These are phyloP conservation scores for Fusarium brevicatenulatum DNA, from an alignment of 2,329 filamentous ascomycete genomes.

Conservation along the genomic window DNA sequence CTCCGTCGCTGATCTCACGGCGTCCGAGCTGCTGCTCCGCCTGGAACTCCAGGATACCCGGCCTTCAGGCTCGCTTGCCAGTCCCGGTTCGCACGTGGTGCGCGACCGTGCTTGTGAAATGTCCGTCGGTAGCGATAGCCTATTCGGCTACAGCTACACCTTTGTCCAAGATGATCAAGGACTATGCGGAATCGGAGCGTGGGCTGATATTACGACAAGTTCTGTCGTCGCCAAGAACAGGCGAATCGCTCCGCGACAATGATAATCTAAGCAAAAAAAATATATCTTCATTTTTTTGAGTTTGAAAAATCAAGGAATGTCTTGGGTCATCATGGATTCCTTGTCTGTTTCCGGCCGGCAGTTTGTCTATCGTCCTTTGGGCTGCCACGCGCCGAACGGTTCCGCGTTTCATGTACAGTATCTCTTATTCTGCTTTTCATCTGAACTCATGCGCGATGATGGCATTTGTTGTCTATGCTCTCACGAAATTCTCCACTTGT, in stretches of 20 bases:
- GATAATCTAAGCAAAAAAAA: constrained; percentile 1
- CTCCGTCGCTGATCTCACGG: constrained; percentile 19
- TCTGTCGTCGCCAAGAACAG: constrained; percentile 21
- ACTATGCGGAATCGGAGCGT: constrained; percentile 36
- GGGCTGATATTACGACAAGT: constrained; percentile 33
- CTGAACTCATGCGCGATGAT: constrained; percentile 5
- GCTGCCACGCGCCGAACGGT: constrained; percentile 9
- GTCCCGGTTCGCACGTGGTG: constrained; percentile 15
- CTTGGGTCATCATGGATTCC: not conserved
- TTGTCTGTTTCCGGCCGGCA: constrained; percentile 5
- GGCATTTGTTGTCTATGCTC: not conserved
- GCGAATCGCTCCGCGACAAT: constrained; percentile 19
- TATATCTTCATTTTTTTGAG: not conserved
- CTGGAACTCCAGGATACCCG: constrained; percentile 17
- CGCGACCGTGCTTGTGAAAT: constrained; percentile 22
- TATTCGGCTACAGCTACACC: constrained; percentile 9
- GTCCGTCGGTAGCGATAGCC: not conserved
- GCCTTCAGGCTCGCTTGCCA: constrained; percentile 7
- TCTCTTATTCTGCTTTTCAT: not conserved
- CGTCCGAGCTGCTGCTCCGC: constrained; percentile 20
- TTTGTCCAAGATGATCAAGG: constrained; percentile 10
- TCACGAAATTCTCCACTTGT: not conserved
- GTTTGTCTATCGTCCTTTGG: constrained; percentile 1
- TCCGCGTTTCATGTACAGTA: constrained; percentile 31
- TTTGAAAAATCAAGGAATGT: constrained; percentile 13